Evolutionary conservation across 2,329 filamentous ascomycete genomes (phyloP).

Genomic region (Colletotrichum ledebouriae): DNA sequence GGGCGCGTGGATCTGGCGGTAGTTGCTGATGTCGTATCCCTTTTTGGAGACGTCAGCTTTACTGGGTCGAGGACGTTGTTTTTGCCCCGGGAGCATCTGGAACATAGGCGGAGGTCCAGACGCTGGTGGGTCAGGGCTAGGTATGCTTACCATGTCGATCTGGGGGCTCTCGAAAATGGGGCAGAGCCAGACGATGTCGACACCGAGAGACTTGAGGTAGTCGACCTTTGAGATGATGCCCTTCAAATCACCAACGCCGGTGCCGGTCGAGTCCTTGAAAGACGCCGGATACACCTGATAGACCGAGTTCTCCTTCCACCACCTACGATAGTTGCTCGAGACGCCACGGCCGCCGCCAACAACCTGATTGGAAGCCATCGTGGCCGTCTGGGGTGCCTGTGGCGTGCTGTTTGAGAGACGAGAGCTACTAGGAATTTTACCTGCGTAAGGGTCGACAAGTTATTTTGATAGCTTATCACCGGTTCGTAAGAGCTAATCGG

Average conservation of each 20-base stretch:
- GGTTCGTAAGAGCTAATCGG: too few relatives aligned
- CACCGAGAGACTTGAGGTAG: constrained; percentile 67
- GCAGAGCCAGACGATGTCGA: constrained; percentile 70
- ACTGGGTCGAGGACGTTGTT: not conserved
- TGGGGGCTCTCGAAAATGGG: constrained; percentile 67
- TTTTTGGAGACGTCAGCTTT: not conserved
- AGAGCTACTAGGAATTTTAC: too few relatives aligned
- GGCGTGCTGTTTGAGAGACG: too few relatives aligned
- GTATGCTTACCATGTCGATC: constrained; percentile 69
- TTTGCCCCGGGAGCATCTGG: not conserved
- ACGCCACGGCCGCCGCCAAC: constrained; percentile 7
- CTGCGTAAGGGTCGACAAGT: too few relatives aligned
- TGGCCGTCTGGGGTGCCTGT: not conserved
- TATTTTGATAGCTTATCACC: too few relatives aligned
- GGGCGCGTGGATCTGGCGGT: constrained; percentile 72
- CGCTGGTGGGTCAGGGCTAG: not conserved
- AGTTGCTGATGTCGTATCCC: constrained; percentile 80
- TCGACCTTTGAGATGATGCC: constrained; percentile 70
- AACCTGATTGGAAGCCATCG: constrained; percentile 26
- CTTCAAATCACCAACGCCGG: constrained; percentile 68
- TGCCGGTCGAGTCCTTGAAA: constrained; percentile 70
- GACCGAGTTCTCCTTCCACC: constrained; percentile 73
- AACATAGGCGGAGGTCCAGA: not conserved
- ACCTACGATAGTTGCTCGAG: constrained; percentile 48
- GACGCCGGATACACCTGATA: constrained; percentile 75